Base-by-base conservation (phyloP, 495 filamentous ascomycete species). In the Aspergillus homomorphus region DNA sequence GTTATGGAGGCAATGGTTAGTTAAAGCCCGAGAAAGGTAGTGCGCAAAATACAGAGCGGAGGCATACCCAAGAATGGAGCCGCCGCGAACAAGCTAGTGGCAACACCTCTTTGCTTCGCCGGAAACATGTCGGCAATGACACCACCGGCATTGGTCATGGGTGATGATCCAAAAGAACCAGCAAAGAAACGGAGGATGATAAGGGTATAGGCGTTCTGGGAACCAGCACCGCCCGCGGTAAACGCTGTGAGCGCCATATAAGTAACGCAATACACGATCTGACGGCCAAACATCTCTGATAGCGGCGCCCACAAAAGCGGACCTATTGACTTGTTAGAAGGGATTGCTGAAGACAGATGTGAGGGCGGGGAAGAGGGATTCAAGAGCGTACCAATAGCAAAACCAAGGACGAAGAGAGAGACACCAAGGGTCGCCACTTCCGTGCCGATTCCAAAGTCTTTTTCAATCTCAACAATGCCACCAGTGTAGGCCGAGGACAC, bases 101-200 rank as follows among this genome's bases (percentile, higher is more conserved):
- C 88, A 15, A 87, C 59, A 48, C 88, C 88, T 62, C 88, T 75
- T 63, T 90, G 72, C 56, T 70, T 74, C 4, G 83, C 82, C 10
- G 74, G 62, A 63, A 90, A 91, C 80, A 90, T 87, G 62, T 92
- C 87, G 28, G 87, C 85, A 62, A 91, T 88, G 33, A 90, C 83
- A 65, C 87, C 87, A 57, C 87, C 87, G 18, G 85, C 78, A 67
- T 90, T 91, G 23, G 87, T 89, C 54, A 91, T 63, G 26, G 87
- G 83, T 1, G 87, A 88, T 2, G 85, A 85, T 26, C 90, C 90
- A 68, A 91, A 89, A n/a, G 87, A 77, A 52, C 90, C 87, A 23
- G 86, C 87, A 53, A 92, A 86, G 78, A 92, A 91, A 21, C 90
- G 87, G 24, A 91, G 79, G 59, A 92, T 82, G 51, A 92, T 73